Percentiles rank a stretch among this genome's conserved stretches.
Conservation (phyloP, 345 rosid genomes). For the Dipteronia sinensis region DNA sequence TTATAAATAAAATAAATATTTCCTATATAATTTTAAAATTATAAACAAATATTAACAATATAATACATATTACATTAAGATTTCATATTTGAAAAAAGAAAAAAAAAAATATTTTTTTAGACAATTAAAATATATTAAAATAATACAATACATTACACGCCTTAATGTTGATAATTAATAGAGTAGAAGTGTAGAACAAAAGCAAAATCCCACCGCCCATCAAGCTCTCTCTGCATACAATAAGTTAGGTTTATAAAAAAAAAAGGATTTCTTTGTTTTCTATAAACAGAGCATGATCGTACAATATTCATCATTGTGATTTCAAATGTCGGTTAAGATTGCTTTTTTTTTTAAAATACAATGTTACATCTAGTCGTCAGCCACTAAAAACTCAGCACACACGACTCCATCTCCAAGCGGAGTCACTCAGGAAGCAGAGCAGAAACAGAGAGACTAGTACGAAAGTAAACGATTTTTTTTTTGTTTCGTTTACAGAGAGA, state of each 20-base stretch:
- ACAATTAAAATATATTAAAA: no score
- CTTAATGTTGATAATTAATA: no score
- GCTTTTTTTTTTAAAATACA: background rate
- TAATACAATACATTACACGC: no score
- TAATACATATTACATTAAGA: no score
- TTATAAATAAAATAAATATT: no score
- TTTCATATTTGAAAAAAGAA: no score
- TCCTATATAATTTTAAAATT: no score
- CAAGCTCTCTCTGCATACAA: no score
- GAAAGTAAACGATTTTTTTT: background rate
- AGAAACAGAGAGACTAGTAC: background rate
- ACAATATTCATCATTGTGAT: background rate
- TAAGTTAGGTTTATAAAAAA: no score
- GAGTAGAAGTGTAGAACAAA: background rate
- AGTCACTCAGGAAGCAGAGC: background rate
- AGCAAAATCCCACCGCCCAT: background rate
- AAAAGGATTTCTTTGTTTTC: background rate
- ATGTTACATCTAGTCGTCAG: background rate
- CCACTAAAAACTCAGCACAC: background rate
- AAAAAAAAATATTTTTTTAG: no score
- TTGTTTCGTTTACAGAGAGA: background rate
- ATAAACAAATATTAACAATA: no score
- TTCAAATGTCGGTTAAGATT: background rate
- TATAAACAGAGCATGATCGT: background rate
- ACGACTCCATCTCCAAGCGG: background rate